A percentile compares a stretch with the other conserved stretches of the same genome.
phyloP scores from a whole-genome alignment of 441 rosid species.

The Croton laevigatus region DNA sequence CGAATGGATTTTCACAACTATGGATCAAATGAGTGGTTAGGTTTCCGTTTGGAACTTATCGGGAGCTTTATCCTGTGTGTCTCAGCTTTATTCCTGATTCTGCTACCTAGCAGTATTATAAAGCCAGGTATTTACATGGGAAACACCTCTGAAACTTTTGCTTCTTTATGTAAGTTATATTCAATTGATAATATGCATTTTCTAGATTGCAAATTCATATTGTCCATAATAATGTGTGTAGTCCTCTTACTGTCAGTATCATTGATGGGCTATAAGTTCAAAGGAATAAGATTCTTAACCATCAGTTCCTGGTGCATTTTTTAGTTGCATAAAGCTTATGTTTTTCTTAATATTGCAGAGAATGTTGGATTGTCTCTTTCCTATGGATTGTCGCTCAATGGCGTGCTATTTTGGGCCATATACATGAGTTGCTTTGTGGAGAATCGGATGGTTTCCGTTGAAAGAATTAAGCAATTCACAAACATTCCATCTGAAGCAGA shows the following conservation, averaged over 20 bases:
- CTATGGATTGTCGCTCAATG: conserved; percentile 80
- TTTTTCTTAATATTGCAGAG: conserved; percentile 39
- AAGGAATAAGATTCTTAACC: too few species aligned
- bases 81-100: conserved; percentile 78
- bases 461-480: conserved; percentile 86
- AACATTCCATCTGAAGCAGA: conserved; percentile 71
- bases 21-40: conserved; percentile 91
- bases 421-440: conserved; percentile 82
- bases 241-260: too few species aligned
- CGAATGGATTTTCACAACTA: conserved; percentile 89
- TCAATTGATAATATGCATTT: too few species aligned
- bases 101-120: conserved; percentile 74
- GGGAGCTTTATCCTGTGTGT: conserved; percentile 80
- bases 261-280: too few species aligned
- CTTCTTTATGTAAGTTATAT: too few species aligned
- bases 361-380: conserved; percentile 91
- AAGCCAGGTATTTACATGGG: conserved; percentile 58
- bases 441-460: conserved; percentile 90
- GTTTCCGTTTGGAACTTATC: conserved; percentile 82
- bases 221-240: too few species aligned
- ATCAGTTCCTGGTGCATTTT: too few species aligned
- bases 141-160: background rate
- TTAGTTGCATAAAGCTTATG: too few species aligned
- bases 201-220: too few species aligned
- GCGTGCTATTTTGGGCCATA: conserved; percentile 76